Percentiles rank a stretch among this genome's conserved stretches.
phyloP scores from a whole-genome alignment of 805 yeast genomes.

The Yamadazyma endophytica region DNA sequence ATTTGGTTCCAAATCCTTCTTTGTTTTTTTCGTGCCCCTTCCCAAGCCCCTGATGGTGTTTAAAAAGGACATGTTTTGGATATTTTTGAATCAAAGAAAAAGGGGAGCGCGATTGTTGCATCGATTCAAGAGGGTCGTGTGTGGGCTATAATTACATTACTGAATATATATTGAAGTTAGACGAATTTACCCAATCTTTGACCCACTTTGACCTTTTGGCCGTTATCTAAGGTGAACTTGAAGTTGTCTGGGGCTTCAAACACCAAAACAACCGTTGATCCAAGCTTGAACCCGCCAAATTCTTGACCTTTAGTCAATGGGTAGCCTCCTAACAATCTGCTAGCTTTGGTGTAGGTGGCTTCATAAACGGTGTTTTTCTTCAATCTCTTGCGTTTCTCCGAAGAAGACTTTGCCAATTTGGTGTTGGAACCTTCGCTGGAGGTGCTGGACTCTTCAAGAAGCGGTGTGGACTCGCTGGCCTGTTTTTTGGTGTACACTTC shows the following conservation, averaged over 20 bases:
- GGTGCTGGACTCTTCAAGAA: constrained; percentile 13
- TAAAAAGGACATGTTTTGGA: constrained; percentile 37
- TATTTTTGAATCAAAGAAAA: not conserved
- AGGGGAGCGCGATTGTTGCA: not conserved
- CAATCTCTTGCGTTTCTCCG: constrained; percentile 30
- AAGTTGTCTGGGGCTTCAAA: constrained; percentile 92
- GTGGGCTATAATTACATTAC: not conserved
- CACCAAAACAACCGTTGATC: constrained; percentile 93
- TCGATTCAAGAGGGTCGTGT: not conserved
- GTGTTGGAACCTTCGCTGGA: constrained; percentile 5
- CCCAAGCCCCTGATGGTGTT: constrained; percentile 47
- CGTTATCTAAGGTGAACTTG: constrained; percentile 61
- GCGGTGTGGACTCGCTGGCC: constrained; percentile 27
- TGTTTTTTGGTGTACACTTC: constrained; percentile 25
- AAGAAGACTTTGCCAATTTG: constrained; percentile 11
- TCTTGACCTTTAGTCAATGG: constrained; percentile 91
- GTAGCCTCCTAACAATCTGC: constrained; percentile 71
- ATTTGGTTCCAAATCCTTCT: constrained; percentile 29
- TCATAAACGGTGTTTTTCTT: constrained; percentile 85
- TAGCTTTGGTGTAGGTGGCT: constrained; percentile 84
- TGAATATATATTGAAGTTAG: constrained; percentile 1
- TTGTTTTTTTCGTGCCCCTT: constrained; percentile 42
- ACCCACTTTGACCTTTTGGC: constrained; percentile 84
- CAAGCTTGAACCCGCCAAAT: constrained; percentile 95
- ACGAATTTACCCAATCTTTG: constrained; percentile 60